phyloP scores from a whole-genome alignment of 805 yeast species.

The Ogataea angusta region DNA sequence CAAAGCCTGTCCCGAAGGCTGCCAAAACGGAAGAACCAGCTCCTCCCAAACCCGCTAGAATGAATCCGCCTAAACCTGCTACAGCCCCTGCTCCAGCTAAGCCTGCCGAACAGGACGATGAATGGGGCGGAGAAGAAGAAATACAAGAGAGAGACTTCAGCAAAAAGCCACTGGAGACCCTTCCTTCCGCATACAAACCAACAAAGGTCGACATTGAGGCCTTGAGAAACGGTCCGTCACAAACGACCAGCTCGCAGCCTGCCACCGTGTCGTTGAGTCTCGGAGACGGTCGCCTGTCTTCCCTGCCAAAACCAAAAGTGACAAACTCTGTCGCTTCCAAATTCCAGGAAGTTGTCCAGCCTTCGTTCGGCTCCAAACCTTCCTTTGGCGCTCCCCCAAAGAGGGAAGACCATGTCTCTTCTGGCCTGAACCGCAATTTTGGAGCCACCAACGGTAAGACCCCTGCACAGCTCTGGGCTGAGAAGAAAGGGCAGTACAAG shows the following conservation, averaged over 20 bases:
- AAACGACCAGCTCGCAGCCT: conserved; percentile 38
- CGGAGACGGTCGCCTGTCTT: conserved; percentile 51
- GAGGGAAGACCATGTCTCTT: conserved; percentile 43
- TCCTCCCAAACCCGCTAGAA: conserved; percentile 17
- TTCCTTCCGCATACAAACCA: conserved; percentile 64
- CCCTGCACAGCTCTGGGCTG: conserved; percentile 97
- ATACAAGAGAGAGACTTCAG: conserved; percentile 52
- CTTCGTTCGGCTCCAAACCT: conserved; percentile 36
- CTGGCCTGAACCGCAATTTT: conserved; percentile 60
- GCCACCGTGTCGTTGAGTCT: conserved; percentile 28
- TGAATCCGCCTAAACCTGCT: conserved; percentile 21
- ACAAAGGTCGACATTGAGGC: conserved; percentile 58
- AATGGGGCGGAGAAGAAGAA: conserved; percentile 70
- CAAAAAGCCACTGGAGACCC: conserved; percentile 47
- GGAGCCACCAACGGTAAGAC: conserved; percentile 77
- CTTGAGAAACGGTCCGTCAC: conserved; percentile 48
- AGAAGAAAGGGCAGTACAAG: conserved; percentile 68
- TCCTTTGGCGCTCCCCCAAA: conserved; percentile 28
- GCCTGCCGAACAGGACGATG: conserved; percentile 38
- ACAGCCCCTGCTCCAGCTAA: conserved; percentile 15
- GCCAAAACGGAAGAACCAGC: conserved; percentile 2
- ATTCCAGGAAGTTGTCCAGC: conserved; percentile 37
- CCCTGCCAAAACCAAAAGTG: conserved; percentile 63
- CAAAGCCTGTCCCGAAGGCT: conserved; percentile 6
- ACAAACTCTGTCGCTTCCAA: conserved; percentile 48